Evolutionary conservation across 208 protist genomes (phyloP), one percentile per base, ranked within the genome.

Genomic region (Trypanosoma grayi): DNA sequence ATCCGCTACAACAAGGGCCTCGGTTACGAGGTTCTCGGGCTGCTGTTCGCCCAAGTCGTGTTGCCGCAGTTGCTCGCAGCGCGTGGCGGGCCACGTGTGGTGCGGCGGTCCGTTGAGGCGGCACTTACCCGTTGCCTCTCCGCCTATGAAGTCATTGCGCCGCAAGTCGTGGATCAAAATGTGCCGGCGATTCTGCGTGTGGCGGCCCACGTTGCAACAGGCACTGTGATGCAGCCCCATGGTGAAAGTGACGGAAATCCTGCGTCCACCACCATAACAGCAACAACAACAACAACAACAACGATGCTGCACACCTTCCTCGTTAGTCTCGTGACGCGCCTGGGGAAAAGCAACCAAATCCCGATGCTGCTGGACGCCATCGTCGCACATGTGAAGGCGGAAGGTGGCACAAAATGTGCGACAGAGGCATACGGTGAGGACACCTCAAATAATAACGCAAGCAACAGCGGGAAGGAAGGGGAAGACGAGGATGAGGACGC

Each of bases 1-100:
- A 53, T 93, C 10, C 90, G 85, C 22, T 95, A 90, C 74, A 95
- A 95, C 61, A 82, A 84, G 27, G 90, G 90, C 8, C 69, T 90
- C 27, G 90, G 90, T 25, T 95, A 92, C 69, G 86, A 95, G 63
- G 76, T 76, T 7, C 80, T 95, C 11, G 90, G 83, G 4, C 43
- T 95, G 46, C 68, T 95, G 25, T 95, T 95, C 41, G 83, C 90
- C 3, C 84, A 83, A 39, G 86, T 90, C 4, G 73, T 95, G 16
- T 64, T 88, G 11, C 90, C 90, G 22, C 73, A 85, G 56, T 65
- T 95, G 14, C 77, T 86, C 22, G 44, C 36, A 6, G 45, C 60
- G 9, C 27, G 34, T 43, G 11, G 33, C 30, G 59, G 16, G 24
- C 27, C 33, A 18, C 60, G 2, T 30, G 18, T 24, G 18, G 25